Percentiles rank a stretch among this genome's conserved stretches.
Conservation (phyloP, 148 eudicot genomes). For the Chenopodium quinoa region DNA sequence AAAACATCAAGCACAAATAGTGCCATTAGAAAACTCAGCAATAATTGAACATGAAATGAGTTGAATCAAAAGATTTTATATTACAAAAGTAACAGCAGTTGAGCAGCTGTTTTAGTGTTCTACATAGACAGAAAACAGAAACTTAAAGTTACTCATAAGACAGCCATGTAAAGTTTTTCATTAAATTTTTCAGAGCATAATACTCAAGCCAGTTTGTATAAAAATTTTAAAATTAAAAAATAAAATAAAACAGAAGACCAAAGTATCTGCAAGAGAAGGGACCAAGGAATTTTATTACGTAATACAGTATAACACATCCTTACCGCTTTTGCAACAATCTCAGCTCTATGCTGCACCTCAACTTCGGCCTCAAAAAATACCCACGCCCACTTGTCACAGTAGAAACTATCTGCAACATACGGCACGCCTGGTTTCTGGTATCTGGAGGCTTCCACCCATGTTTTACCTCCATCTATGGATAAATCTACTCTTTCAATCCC, state of each 20-base stretch:
- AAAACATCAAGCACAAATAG: neutral
- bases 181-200: neutral
- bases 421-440: constrained; percentile 65
- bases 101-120: neutral
- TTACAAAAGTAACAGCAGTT: neutral
- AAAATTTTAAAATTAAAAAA: no score
- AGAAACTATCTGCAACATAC: constrained; percentile 60
- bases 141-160: neutral
- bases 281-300: neutral
- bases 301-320: constrained; percentile 2
- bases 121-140: neutral
- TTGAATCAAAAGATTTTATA: neutral
- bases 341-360: constrained; percentile 50
- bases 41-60: neutral
- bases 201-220: neutral
- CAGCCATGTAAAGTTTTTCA: neutral
- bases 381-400: constrained; percentile 96
- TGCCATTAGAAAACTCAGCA: neutral
- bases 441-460: constrained; percentile 88
- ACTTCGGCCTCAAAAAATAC: constrained; percentile 72
- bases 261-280: neutral
- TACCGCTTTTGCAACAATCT: constrained; percentile 96
- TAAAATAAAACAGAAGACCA: neutral
- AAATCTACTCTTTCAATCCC: constrained; percentile 93
- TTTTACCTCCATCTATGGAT: constrained; percentile 85